Evolutionary conservation across 2,329 filamentous ascomycete genomes (phyloP).

Genomic region (Exophiala sideris): DNA sequence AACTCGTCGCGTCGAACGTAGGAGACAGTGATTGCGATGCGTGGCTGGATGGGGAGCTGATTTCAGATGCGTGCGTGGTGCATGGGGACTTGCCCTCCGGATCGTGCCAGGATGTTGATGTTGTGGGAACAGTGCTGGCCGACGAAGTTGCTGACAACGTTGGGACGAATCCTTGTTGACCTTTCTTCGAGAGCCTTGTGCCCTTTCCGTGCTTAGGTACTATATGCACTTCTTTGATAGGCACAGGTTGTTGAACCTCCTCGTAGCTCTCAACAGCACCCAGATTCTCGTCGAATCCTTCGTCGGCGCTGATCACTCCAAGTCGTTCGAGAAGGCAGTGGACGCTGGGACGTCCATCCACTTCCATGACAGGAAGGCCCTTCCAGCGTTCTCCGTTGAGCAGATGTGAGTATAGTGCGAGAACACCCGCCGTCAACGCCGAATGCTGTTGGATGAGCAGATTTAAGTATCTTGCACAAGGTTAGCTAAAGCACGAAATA

Average conservation of each 20-base stretch:
- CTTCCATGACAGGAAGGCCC: slow-evolving; percentile 10
- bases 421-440: slow-evolving; percentile 11
- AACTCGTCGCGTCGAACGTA: not conserved
- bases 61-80: not conserved
- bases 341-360: slow-evolving; percentile 19
- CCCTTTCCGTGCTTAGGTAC: not conserved
- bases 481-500: not conserved
- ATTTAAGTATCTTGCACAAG: slow-evolving; percentile 12
- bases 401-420: slow-evolving; percentile 11
- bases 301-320: slow-evolving; percentile 24
- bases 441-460: slow-evolving; percentile 17
- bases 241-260: not conserved
- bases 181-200: not conserved
- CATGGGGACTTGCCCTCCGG: not conserved
- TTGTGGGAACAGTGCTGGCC: no score
- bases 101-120: no score
- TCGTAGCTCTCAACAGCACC: not conserved
- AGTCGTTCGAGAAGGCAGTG: slow-evolving; percentile 19
- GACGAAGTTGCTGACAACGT: not conserved
- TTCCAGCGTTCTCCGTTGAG: slow-evolving; percentile 13
- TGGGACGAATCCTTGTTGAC: not conserved
- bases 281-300: slow-evolving; percentile 13
- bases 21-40: not conserved
- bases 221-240: not conserved
- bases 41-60: not conserved